Conservation (phyloP, 306 rosid species). For the Quercus agrifolia region DNA sequence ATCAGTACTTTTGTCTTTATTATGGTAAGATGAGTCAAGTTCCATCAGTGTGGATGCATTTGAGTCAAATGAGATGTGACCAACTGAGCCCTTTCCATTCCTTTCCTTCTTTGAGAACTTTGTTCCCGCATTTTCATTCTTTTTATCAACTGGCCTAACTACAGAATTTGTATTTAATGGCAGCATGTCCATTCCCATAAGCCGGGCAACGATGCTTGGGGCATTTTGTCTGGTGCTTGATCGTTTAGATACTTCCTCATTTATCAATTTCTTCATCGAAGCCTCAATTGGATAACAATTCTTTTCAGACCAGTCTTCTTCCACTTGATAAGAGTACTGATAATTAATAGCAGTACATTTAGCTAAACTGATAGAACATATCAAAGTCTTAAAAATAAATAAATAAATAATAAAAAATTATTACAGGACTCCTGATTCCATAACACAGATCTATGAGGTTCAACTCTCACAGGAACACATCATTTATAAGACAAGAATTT, state of each 20-base stretch:
- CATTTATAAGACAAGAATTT: background rate
- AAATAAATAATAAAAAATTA: background rate
- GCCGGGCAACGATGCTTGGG: conserved; percentile 93
- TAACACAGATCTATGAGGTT: background rate
- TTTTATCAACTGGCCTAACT: conserved; percentile 49
- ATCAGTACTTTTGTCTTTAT: conserved; percentile 37
- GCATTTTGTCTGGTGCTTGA: conserved; percentile 55
- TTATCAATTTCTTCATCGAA: conserved; percentile 87
- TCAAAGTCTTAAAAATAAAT: background rate
- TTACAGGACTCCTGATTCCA: too few species aligned
- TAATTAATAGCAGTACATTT: conserved; percentile 30
- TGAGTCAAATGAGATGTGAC: conserved; percentile 42
- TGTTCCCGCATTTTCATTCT: conserved; percentile 34
- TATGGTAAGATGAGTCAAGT: conserved; percentile 37
- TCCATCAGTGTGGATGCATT: conserved; percentile 52
- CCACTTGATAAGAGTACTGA: conserved; percentile 48
- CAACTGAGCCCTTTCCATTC: conserved; percentile 46
- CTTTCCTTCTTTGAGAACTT: conserved; percentile 50
- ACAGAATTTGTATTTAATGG: conserved; percentile 51
- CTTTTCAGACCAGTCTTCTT: conserved; percentile 53
- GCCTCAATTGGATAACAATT: conserved; percentile 45
- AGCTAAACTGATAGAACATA: background rate
- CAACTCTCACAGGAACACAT: background rate
- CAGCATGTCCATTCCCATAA: conserved; percentile 88
- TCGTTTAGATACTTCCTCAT: conserved; percentile 66